Conservation (phyloP, 1,284 basidiomycete genomes). For the Moesziomyces globuligerus region DNA sequence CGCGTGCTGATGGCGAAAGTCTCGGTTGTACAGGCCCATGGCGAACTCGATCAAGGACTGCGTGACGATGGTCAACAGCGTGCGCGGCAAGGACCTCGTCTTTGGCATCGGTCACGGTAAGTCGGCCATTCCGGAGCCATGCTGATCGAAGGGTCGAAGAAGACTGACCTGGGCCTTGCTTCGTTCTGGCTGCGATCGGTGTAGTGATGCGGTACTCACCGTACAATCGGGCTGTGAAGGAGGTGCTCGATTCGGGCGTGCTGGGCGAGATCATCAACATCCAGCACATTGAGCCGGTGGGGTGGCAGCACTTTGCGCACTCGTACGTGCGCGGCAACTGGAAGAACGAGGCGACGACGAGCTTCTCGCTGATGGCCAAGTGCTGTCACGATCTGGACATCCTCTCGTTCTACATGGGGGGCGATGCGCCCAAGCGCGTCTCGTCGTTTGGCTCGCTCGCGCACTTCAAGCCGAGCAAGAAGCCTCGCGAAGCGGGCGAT, state of each 20-base stretch:
- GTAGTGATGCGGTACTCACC: slow-evolving; percentile 36
- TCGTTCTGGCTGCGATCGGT: not conserved
- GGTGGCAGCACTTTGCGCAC: slow-evolving; percentile 45
- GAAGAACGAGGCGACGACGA: slow-evolving; percentile 34
- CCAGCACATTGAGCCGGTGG: slow-evolving; percentile 41
- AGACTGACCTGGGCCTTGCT: not conserved
- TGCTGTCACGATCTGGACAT: slow-evolving; percentile 43
- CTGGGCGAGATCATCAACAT: slow-evolving; percentile 43
- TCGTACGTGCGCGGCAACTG: slow-evolving; percentile 42
- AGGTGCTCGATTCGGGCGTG: slow-evolving; percentile 34
- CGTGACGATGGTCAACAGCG: slow-evolving; percentile 33
- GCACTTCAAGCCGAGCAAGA: slow-evolving; percentile 38
- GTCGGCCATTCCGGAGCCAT: too few relatives aligned
- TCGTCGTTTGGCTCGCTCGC: slow-evolving; percentile 33
- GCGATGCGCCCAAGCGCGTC: slow-evolving; percentile 20
- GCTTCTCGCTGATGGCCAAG: slow-evolving; percentile 42
- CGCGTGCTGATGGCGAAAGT: too few relatives aligned
- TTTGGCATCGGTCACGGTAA: slow-evolving; percentile 34
- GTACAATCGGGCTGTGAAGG: slow-evolving; percentile 35
- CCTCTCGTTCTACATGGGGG: slow-evolving; percentile 39
- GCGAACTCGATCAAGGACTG: slow-evolving; percentile 44
- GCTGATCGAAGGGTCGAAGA: too few relatives aligned
- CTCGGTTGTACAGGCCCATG: slow-evolving; percentile 26
- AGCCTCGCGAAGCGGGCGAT: slow-evolving; percentile 32
- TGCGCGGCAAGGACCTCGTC: slow-evolving; percentile 18